Evolutionary conservation across 1,284 basidiomycete genomes (phyloP).

Genomic region (Sporisorium sorghi): DNA sequence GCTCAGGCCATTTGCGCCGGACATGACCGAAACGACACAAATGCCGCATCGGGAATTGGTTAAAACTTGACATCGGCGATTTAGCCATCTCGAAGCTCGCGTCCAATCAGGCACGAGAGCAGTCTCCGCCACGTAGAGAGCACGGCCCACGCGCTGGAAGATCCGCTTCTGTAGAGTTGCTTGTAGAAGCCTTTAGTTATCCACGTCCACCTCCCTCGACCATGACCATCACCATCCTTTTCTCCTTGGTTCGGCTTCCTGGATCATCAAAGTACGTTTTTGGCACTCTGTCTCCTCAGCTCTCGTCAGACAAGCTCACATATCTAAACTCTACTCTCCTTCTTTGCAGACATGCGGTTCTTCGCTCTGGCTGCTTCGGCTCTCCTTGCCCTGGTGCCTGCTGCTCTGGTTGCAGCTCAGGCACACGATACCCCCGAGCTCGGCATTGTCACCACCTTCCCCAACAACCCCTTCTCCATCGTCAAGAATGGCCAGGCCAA

Average conservation of each 20-base stretch:
- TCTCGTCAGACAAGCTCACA: too few species aligned
- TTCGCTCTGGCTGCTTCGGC: constrained; percentile 36
- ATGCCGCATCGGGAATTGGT: constrained; percentile 7
- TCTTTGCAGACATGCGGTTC: constrained; percentile 35
- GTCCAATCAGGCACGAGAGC: constrained; percentile 28
- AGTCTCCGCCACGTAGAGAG: neutral
- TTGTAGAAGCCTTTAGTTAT: neutral
- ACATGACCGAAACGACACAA: constrained; percentile 27
- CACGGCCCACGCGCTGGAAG: constrained; percentile 16
- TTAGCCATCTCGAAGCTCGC: neutral
- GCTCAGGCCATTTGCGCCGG: constrained; percentile 40
- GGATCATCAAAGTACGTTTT: neutral
- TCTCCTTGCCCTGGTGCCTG: constrained; percentile 36
- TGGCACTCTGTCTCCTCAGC: neutral
- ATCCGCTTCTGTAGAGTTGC: constrained; percentile 5
- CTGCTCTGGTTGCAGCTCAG: constrained; percentile 47
- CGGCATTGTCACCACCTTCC: constrained; percentile 64
- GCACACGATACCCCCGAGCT: constrained; percentile 63
- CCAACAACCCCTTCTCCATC: constrained; percentile 64
- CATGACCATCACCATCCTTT: constrained; percentile 1
- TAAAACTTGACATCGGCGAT: neutral
- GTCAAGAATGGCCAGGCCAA: constrained; percentile 67
- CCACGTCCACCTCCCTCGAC: neutral
- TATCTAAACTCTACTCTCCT: neutral
- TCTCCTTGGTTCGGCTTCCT: constrained; percentile 9